Evolutionary conservation across 2,329 filamentous ascomycete genomes (phyloP).

Genomic region (Parascedosporium putredinis): DNA sequence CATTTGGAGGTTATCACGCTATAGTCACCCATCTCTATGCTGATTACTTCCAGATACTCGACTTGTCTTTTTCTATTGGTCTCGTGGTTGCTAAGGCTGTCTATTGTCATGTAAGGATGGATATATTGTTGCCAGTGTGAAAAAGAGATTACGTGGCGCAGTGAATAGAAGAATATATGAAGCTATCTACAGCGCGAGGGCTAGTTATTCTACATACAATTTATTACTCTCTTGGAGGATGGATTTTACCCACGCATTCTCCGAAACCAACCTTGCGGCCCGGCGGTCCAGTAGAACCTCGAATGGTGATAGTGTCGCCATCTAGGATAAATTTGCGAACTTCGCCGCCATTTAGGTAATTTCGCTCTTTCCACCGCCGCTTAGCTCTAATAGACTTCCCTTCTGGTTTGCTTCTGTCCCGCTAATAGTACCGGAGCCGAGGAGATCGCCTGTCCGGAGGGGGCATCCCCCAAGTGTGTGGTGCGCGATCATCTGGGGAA

Average conservation of each 20-base stretch:
- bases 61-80: no score
- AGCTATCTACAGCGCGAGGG: no score
- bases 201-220: no score
- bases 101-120: no score
- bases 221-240: background rate
- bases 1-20: no score
- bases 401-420: conserved; percentile 26
- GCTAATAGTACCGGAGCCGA: conserved; percentile 43
- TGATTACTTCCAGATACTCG: no score
- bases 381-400: conserved; percentile 36
- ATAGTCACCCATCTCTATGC: no score
- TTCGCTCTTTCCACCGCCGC: conserved; percentile 30
- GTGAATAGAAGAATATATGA: no score
- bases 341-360: conserved; percentile 29
- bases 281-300: conserved; percentile 25
- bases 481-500: conserved; percentile 68
- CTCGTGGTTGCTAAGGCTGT: no score
- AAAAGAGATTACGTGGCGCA: no score
- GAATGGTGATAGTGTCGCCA: conserved; percentile 31
- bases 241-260: conserved; percentile 26
- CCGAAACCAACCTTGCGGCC: conserved; percentile 31
- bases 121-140: no score
- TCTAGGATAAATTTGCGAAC: conserved; percentile 33
- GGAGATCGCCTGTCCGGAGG: conserved; percentile 57
- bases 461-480: conserved; percentile 63